A percentile compares a stretch with the other conserved stretches of the same genome.
Evolutionary conservation across 768 basidiomycete species (phyloP).

Genomic region (Rickenella mellea): DNA sequence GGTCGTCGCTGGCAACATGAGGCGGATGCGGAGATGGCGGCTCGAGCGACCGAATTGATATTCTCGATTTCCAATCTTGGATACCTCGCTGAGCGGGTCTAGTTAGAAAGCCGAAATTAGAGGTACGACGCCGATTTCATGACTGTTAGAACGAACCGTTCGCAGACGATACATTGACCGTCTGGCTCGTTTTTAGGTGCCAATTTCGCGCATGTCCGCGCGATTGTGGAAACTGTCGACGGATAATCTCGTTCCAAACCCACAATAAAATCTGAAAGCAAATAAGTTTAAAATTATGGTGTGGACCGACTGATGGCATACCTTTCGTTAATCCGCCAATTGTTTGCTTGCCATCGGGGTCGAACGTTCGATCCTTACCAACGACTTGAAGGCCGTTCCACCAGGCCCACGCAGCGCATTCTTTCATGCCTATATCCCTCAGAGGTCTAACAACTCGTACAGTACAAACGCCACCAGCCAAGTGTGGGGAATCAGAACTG

Average conservation of each 20-base stretch:
- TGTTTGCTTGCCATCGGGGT: conserved; percentile 35
- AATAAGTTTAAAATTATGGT: neutral
- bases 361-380: conserved; percentile 35
- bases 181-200: conserved; percentile 49
- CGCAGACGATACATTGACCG: conserved; percentile 51
- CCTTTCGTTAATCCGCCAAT: conserved; percentile 65
- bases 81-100: conserved; percentile 59
- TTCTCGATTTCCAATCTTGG: conserved; percentile 65
- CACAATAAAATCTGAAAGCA: conserved; percentile 58
- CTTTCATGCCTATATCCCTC: conserved; percentile 67
- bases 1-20: neutral
- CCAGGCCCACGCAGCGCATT: conserved; percentile 71
- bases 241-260: conserved; percentile 78
- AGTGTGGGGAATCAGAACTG: neutral
- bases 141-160: conserved; percentile 35
- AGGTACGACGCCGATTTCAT: neutral
- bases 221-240: conserved; percentile 78
- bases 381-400: conserved; percentile 52
- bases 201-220: conserved; percentile 71
- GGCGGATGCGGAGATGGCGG: conserved; percentile 1
- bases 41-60: conserved; percentile 50
- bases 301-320: conserved; percentile 14
- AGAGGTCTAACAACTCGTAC: conserved; percentile 60
- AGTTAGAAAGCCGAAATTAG: neutral
- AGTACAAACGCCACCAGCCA: neutral